Conservation (phyloP, 2,329 filamentous ascomycete genomes). For the Ophiocordyceps sinensis region DNA sequence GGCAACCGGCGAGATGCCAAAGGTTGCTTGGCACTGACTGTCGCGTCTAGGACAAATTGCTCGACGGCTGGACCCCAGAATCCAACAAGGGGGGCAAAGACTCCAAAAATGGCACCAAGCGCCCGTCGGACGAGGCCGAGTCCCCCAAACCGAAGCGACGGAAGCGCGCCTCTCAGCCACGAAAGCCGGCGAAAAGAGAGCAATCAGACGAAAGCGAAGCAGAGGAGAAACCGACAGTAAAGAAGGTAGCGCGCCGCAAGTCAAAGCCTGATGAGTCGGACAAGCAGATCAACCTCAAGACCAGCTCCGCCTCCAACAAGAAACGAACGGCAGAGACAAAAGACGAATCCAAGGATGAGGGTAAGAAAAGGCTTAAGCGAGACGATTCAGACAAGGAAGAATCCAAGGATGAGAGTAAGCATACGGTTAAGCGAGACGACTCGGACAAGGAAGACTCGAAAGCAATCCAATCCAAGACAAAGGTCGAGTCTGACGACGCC, state of each 20-base stretch:
- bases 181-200: conserved; percentile 18
- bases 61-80: conserved; percentile 20
- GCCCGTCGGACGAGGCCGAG: conserved; percentile 16
- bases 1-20: background rate
- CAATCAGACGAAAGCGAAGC: conserved; percentile 1
- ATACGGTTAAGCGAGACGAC: conserved; percentile 3
- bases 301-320: background rate
- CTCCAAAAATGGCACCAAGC: conserved; percentile 16
- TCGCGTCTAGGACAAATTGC: conserved; percentile 17
- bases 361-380: conserved; percentile 4
- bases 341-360: conserved; percentile 3
- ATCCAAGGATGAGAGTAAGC: conserved; percentile 5
- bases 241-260: conserved; percentile 5
- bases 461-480: background rate
- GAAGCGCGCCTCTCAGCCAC: conserved; percentile 18
- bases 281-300: background rate
- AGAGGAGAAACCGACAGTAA: conserved; percentile 3
- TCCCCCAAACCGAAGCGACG: conserved; percentile 24
- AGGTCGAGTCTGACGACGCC: conserved; percentile 1
- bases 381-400: conserved; percentile 4
- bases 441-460: conserved; percentile 2
- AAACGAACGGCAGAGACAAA: conserved; percentile 5
- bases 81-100: conserved; percentile 13
- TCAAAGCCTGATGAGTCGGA: conserved; percentile 3
- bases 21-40: background rate